Percentiles rank a stretch among this genome's conserved stretches.
phyloP scores from a whole-genome alignment of 345 rosid species.

The Arabidopsis suecica region DNA sequence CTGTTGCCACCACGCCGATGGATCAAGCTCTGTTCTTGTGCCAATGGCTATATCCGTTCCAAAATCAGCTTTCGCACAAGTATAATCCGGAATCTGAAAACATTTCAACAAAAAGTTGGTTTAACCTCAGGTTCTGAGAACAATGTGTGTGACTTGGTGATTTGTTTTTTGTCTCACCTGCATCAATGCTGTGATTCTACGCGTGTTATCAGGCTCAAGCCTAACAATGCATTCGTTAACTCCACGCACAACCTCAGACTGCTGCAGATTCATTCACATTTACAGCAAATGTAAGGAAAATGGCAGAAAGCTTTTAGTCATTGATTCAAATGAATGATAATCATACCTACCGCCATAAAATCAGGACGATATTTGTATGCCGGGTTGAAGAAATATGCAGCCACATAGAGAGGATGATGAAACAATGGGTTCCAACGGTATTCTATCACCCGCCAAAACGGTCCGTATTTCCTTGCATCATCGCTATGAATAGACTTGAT shows the following conservation, averaged over 20 bases:
- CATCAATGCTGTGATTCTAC: conserved; percentile 83
- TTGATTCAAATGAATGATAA: not conserved
- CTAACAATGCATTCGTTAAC: conserved; percentile 89
- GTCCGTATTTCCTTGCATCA: conserved; percentile 70
- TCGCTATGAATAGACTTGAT: conserved; percentile 64
- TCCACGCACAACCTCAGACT: conserved; percentile 80
- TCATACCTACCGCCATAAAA: conserved; percentile 66
- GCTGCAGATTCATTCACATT: conserved; percentile 53
- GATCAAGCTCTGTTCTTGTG: conserved; percentile 84
- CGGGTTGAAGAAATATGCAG: conserved; percentile 94
- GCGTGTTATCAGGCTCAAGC: conserved; percentile 72
- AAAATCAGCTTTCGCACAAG: conserved; percentile 78
- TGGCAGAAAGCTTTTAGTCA: not conserved
- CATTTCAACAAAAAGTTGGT: conserved; percentile 9
- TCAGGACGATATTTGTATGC: conserved; percentile 77
- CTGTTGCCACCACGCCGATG: conserved; percentile 86
- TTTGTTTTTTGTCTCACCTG: conserved; percentile 58
- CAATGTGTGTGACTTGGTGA: conserved; percentile 10
- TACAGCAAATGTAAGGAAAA: conserved; percentile 14
- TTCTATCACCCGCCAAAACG: conserved; percentile 83
- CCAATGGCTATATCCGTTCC: conserved; percentile 86
- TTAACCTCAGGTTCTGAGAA: conserved; percentile 8
- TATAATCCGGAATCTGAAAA: conserved; percentile 79
- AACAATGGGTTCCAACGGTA: conserved; percentile 71
- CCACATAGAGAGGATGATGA: conserved; percentile 85